These are phyloP conservation scores for Auriculariales sp. DNA, from an alignment of 768 basidiomycete species.

Conservation along the genomic window DNA sequence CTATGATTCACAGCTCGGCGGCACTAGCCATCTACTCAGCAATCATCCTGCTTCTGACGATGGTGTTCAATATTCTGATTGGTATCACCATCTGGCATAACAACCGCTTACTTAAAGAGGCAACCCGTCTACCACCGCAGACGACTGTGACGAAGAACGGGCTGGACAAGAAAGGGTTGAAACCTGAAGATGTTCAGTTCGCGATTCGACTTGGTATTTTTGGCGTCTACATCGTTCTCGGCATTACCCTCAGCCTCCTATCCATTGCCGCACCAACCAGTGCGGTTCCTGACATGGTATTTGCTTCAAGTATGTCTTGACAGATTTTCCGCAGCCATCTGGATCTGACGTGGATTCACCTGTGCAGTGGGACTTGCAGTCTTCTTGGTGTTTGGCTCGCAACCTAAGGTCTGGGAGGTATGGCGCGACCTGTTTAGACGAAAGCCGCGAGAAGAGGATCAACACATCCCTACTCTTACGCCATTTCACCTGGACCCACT, in stretches of 20 bases:
- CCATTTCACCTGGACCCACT: not conserved
- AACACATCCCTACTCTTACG: not conserved
- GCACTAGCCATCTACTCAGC: slow-evolving; percentile 26
- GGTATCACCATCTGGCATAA: not conserved
- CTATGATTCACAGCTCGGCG: slow-evolving; percentile 20
- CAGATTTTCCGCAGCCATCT: not conserved
- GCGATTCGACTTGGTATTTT: slow-evolving; percentile 31
- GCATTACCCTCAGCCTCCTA: slow-evolving; percentile 30
- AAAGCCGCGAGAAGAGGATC: not conserved
- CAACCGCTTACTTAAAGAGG: slow-evolving; percentile 13
- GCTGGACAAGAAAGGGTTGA: slow-evolving; percentile 12
- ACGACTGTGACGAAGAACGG: slow-evolving; percentile 17
- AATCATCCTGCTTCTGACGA: slow-evolving; percentile 22
- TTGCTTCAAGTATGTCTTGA: slow-evolving; percentile 26
- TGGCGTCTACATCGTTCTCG: slow-evolving; percentile 26
- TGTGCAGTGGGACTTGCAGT: slow-evolving; percentile 26
- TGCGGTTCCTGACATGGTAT: slow-evolving; percentile 32
- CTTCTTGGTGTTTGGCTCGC: slow-evolving; percentile 33
- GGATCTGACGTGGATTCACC: not conserved
- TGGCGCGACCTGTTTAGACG: not conserved
- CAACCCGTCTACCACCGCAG: slow-evolving; percentile 27
- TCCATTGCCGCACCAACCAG: slow-evolving; percentile 29
- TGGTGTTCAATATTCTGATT: slow-evolving; percentile 24
- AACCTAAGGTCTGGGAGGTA: slow-evolving; percentile 8
- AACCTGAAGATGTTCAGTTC: slow-evolving; percentile 26